Evolutionary conservation across 352 stramenopile species (phyloP), one percentile per base, ranked within the genome.

Genomic region (Globisporangium spiculum): DNA sequence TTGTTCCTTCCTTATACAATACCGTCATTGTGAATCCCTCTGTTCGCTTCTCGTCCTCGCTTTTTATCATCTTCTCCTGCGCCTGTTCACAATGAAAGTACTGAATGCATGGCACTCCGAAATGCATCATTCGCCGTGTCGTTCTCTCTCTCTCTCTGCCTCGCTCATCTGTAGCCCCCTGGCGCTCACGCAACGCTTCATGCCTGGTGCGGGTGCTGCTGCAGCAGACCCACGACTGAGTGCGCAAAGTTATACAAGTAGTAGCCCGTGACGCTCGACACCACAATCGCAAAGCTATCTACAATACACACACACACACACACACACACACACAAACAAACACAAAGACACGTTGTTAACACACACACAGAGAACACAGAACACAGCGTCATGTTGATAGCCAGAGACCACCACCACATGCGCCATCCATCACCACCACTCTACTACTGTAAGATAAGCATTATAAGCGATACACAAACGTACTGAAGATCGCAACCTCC

Each of bases 401-500:
- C 48, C 8, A 14, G 48, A 54, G 48, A 27, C 41, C 41, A 50
- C 38, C 14, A 6, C 41, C 16, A 7, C 41, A 50, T 50, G 41
- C 41, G 14, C 38, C 38, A 46, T 18, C 14, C 12, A 46, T 8
- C 41, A 50, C 16, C 41, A n/a, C 41, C 41, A 50, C 16, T 50
- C 41, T 50, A 20, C 4, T n/a, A n/a, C 41, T 44, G 59, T 24
- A 61, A 61, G 3, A 55, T 0, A 20, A 38, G 56, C 9, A 27
- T 9, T 41, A 9, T 54, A 44, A 36, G 32, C 38, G 20, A 1
- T 14, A 46, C 10, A 24, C 9, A 4, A 8, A 92, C 87, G 74
- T 75, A 94, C 87, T 93, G 77, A 92, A 93, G 74, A 90, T 88
- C n/a, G 82, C 67, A 34, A 88, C 83, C 68, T 94, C 87, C 78